Percentiles rank a stretch among this genome's conserved stretches.
Conservation (phyloP, 73 alveolate genomes). For the Paramecium sonneborni region DNA sequence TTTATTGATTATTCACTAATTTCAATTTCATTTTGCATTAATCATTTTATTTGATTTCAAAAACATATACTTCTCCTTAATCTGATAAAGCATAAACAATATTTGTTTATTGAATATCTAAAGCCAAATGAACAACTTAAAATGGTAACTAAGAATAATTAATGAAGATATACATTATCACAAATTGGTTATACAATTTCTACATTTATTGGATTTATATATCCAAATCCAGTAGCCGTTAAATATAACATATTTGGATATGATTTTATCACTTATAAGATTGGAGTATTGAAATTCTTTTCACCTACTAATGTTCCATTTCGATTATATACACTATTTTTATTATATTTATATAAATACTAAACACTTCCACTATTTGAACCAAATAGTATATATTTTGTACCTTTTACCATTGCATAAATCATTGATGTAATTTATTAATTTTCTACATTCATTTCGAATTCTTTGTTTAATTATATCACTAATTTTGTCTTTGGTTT, state of each 20-base stretch:
- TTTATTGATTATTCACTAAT: neutral
- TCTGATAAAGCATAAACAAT: slow-evolving; percentile 31
- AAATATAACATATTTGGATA: slow-evolving; percentile 16
- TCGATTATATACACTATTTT: neutral
- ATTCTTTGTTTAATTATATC: neutral
- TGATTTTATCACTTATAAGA: neutral
- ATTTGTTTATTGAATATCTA: slow-evolving; percentile 2
- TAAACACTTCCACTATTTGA: neutral
- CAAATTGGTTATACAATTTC: slow-evolving; percentile 17
- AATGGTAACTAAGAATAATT: neutral
- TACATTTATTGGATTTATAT: neutral
- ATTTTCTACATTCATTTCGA: neutral
- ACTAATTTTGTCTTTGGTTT: neutral
- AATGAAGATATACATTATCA: neutral
- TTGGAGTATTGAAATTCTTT: neutral
- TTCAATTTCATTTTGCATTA: slow-evolving; percentile 21
- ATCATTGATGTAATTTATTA: neutral
- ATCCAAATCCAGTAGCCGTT: neutral
- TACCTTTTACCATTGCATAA: slow-evolving; percentile 10
- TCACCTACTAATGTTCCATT: slow-evolving; percentile 16
- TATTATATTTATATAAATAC: neutral
- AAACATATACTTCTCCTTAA: slow-evolving; percentile 29
- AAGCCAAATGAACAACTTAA: neutral
- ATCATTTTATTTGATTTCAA: slow-evolving; percentile 33
- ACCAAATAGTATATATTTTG: neutral